A percentile compares a stretch with the other conserved stretches of the same genome.
Evolutionary conservation across 192 early-diverging fungal genomes (phyloP).

Genomic region (Phycomyces nitens): DNA sequence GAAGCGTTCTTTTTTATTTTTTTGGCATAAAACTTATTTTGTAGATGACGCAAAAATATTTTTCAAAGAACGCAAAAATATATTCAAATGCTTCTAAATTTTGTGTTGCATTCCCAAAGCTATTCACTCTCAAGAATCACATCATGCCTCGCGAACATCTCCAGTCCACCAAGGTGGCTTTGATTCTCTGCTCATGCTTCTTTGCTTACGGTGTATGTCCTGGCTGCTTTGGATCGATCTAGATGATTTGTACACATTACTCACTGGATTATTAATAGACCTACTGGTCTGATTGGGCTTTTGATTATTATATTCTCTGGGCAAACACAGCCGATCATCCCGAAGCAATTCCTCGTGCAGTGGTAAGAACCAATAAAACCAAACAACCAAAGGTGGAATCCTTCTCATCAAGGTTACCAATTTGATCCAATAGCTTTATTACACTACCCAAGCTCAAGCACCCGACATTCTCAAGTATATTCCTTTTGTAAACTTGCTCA

Average conservation of each 20-base stretch:
- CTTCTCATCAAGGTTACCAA: background rate
- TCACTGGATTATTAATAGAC: too few species aligned
- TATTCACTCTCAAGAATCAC: background rate
- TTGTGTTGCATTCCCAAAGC: too few species aligned
- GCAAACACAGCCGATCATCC: slow-evolving; percentile 16
- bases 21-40: too few species aligned
- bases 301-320: slow-evolving; percentile 30
- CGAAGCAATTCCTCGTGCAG: slow-evolving; percentile 20
- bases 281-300: slow-evolving; percentile 30
- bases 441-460: slow-evolving; percentile 19
- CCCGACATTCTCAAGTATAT: slow-evolving; percentile 25
- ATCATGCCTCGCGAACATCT: slow-evolving; percentile 8
- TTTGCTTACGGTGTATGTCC: slow-evolving; percentile 26
- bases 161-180: slow-evolving; percentile 13
- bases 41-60: too few species aligned
- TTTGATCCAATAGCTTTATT: slow-evolving; percentile 13
- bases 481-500: slow-evolving; percentile 17
- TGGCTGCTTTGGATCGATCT: background rate
- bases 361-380: slow-evolving; percentile 10
- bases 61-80: too few species aligned
- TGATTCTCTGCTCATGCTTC: slow-evolving; percentile 25
- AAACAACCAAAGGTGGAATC: background rate
- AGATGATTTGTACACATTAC: too few species aligned
- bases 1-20: too few species aligned
- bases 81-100: too few species aligned